Base-by-base conservation (phyloP, 768 basidiomycete genomes). In the Amanita rubescens region DNA sequence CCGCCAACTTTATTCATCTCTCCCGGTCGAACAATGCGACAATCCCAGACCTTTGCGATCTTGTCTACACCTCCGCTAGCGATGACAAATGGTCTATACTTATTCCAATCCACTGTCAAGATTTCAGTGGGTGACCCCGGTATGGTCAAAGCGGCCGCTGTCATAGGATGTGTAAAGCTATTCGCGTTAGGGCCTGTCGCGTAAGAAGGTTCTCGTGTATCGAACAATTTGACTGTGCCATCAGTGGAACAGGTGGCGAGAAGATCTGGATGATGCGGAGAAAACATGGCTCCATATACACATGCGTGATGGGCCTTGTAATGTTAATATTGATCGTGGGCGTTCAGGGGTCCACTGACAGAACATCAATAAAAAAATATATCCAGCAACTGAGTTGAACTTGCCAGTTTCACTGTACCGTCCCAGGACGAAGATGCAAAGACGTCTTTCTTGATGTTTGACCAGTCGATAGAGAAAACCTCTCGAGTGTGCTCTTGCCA, bases 401-500 rank as follows among this genome's bases (percentile, higher is more conserved):
- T 5, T 5, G 75, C 94, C 45, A 96, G 62, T 71, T 96, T 97
- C 38, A 94, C 78, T 12, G 76, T 79, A 24, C 91, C 92, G 63
- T 98, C 95, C 94, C 94, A 97, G 11, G 87, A 90, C 22, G 90
- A 80, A 10, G 93, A 93, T 8, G 78, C 80, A 65, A 96, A 94
- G 0, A 80, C 79, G 58, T 92, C 87, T 65, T 95, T 96, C 61
- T 85, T 83, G 57, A 94, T 67, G 69, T 96, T 98, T 57, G 87
- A 93, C 94, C 95, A 98, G 67, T 98, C 91, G 5, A 97, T 82
- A 10, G 87, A 87, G 72, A 90, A 94, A 6, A 94, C 91, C 66
- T 98, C 95, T 47, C 85, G 81, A 11, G 85, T 82, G 68, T 98
- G 95, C 68, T 98, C 95, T 61, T 91, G 87, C 94, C 95, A 98